Percentiles rank a stretch among this genome's conserved stretches.
These are phyloP conservation scores for Plasmodium chabaudi DNA, from an alignment of 169 alveolate genomes.

Conservation along the genomic window DNA sequence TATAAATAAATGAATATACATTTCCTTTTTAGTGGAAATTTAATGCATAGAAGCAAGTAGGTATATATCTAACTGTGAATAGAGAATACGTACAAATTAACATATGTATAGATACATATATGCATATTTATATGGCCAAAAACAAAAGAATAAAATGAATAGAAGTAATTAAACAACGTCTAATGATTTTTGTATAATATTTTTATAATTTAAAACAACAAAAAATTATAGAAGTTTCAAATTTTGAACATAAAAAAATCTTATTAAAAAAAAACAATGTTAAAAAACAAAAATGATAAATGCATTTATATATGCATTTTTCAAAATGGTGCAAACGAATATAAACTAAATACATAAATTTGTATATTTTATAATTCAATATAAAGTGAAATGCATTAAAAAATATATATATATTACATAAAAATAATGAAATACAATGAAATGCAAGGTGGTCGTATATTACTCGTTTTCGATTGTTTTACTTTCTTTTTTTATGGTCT, in stretches of 20 bases:
- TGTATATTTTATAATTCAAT: constrained; percentile 10
- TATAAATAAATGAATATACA: too few relatives aligned
- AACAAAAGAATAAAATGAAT: not conserved
- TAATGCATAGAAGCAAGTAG: too few relatives aligned
- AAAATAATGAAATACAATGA: constrained; percentile 20
- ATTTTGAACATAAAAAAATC: constrained; percentile 32
- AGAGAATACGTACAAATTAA: not conserved
- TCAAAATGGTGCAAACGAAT: constrained; percentile 58
- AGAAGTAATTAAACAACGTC: constrained; percentile 20
- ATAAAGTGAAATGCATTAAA: not conserved
- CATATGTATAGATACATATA: not conserved
- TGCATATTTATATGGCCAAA: not conserved
- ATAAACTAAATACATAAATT: constrained; percentile 13
- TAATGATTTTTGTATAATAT: constrained; percentile 30
- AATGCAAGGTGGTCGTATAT: constrained; percentile 24
- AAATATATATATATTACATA: constrained; percentile 1
- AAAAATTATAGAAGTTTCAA: constrained; percentile 27
- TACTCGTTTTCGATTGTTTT: constrained; percentile 31
- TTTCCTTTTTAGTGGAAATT: too few relatives aligned
- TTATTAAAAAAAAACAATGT: constrained; percentile 10
- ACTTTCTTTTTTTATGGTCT: constrained; percentile 10
- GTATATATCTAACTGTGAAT: too few relatives aligned
- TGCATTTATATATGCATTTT: constrained; percentile 21
- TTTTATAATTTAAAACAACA: constrained; percentile 61
- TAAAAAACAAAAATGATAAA: constrained; percentile 11